Conservation (phyloP, 1,139 yeast genomes). For the Geotrichum bryndzae region DNA sequence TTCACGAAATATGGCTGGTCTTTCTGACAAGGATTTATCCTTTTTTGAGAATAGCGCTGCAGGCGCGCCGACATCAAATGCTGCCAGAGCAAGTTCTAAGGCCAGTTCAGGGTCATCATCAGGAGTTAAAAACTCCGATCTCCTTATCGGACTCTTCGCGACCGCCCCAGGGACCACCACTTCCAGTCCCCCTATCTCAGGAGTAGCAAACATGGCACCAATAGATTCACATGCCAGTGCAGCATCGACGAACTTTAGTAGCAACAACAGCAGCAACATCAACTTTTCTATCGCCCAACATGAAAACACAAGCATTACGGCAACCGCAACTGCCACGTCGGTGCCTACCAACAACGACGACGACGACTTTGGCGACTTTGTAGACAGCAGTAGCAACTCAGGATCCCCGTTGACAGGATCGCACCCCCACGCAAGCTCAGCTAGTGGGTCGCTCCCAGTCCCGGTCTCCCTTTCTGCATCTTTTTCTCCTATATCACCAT, state of each 20-base stretch:
- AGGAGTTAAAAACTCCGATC: background rate
- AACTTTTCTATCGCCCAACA: background rate
- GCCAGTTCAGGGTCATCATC: background rate
- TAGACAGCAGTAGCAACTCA: conserved; percentile 8
- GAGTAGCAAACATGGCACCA: background rate
- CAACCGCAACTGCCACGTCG: background rate
- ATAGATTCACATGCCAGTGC: background rate
- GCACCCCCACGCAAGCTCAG: background rate
- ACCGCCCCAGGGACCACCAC: background rate
- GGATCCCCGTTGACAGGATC: background rate
- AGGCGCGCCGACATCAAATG: background rate
- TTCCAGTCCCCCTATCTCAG: background rate
- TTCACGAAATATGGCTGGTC: background rate
- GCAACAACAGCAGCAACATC: background rate
- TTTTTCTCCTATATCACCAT: background rate
- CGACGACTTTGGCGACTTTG: conserved; percentile 27
- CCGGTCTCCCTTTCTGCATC: background rate
- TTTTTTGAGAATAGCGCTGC: background rate
- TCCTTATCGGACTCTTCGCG: background rate
- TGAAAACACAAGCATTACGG: background rate
- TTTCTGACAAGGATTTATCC: background rate
- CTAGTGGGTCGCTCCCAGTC: background rate
- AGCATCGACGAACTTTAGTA: background rate
- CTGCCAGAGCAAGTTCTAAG: background rate
- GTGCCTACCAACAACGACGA: conserved; percentile 16